phyloP scores from a whole-genome alignment of 2,329 filamentous ascomycete species.

The Cryphonectria naterciae region DNA sequence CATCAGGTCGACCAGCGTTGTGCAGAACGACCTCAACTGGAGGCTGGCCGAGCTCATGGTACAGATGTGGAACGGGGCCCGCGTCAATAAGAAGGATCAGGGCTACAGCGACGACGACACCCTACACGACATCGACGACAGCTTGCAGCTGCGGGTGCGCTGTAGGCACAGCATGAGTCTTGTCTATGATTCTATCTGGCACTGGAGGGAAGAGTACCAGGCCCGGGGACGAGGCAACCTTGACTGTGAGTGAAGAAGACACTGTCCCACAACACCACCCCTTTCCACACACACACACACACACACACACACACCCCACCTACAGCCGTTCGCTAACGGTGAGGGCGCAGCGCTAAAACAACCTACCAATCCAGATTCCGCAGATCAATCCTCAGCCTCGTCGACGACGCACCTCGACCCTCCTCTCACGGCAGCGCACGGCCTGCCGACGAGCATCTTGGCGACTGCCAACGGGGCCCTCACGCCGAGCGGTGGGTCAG shows the following conservation, averaged over 20 bases:
- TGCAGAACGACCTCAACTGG: constrained; percentile 79
- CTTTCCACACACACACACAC: not conserved
- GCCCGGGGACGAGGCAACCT: constrained; percentile 70
- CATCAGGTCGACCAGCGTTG: constrained; percentile 73
- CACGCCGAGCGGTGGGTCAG: constrained; percentile 54
- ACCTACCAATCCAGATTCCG: constrained; percentile 82
- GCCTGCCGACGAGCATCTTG: constrained; percentile 52
- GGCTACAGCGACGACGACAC: constrained; percentile 54
- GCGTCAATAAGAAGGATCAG: constrained; percentile 50
- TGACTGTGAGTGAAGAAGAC: constrained; percentile 61
- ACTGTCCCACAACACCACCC: constrained; percentile 11
- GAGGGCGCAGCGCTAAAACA: constrained; percentile 71
- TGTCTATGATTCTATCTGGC: constrained; percentile 83
- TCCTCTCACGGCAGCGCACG: constrained; percentile 57
- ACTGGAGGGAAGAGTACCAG: constrained; percentile 81
- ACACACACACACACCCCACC: too few species aligned
- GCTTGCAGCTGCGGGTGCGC: constrained; percentile 78
- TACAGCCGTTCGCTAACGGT: constrained; percentile 28
- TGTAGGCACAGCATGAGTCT: constrained; percentile 85
- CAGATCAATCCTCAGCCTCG: constrained; percentile 71
- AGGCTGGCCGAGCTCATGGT: constrained; percentile 83
- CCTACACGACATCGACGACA: constrained; percentile 65
- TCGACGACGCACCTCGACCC: constrained; percentile 67
- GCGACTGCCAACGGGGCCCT: constrained; percentile 55
- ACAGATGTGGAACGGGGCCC: constrained; percentile 80